A percentile compares a stretch with the other conserved stretches of the same genome.
phyloP scores from a whole-genome alignment of 192 early-diverging fungal species.

The Helicostylum pulchrum region DNA sequence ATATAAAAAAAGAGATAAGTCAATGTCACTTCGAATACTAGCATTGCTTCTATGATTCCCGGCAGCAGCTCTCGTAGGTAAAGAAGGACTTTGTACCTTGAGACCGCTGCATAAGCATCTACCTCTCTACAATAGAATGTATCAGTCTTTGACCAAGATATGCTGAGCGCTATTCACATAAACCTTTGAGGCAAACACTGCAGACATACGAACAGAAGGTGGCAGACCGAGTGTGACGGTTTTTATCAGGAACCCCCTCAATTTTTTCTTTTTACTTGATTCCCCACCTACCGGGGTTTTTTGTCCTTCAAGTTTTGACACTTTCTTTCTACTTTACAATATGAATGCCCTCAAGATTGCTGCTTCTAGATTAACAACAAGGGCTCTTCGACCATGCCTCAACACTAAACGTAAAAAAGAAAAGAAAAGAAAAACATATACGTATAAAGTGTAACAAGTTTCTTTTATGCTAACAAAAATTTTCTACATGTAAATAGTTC shows the following conservation, averaged over 20 bases:
- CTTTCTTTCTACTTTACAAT: neutral
- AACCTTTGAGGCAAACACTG: too few relatives aligned
- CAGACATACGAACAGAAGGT: too few relatives aligned
- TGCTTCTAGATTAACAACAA: slow-evolving; percentile 3
- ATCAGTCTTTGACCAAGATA: too few relatives aligned
- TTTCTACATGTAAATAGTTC: neutral
- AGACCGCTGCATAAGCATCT: slow-evolving; percentile 3
- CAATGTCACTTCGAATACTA: too few relatives aligned
- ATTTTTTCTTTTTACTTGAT: neutral
- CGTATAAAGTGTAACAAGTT: neutral
- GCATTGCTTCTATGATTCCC: too few relatives aligned
- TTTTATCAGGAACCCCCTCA: too few relatives aligned
- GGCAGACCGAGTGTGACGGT: too few relatives aligned
- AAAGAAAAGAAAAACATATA: neutral
- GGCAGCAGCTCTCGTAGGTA: too few relatives aligned
- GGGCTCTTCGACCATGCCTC: neutral
- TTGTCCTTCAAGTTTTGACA: neutral
- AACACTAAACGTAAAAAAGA: slow-evolving; percentile 10
- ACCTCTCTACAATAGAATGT: too few relatives aligned
- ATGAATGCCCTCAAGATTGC: slow-evolving; percentile 18
- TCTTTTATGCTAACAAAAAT: neutral
- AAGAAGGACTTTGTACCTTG: neutral
- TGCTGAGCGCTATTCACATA: too few relatives aligned
- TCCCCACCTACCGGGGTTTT: neutral
- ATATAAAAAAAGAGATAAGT: too few relatives aligned